A percentile compares a stretch with the other conserved stretches of the same genome.
phyloP scores from a whole-genome alignment of 352 stramenopile genomes.

The Nothophytophthora sp. region DNA sequence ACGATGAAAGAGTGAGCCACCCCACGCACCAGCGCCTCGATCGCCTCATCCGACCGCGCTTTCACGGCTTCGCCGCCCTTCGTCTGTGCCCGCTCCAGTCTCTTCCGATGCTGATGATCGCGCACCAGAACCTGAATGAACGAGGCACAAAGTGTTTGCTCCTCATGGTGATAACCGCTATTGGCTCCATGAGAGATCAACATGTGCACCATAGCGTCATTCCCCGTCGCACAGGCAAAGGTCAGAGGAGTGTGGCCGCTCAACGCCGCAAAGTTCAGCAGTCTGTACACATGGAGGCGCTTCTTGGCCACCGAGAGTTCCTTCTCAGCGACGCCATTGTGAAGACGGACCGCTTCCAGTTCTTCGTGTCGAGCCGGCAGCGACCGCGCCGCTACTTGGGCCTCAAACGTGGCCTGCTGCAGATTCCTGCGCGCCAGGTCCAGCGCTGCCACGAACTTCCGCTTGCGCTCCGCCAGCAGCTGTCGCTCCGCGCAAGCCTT shows the following conservation, averaged over 20 bases:
- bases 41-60: constrained; percentile 41
- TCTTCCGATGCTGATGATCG: constrained; percentile 43
- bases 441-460: constrained; percentile 44
- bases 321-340: constrained; percentile 29
- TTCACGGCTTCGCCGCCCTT: constrained; percentile 8
- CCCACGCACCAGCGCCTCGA: constrained; percentile 54
- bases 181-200: constrained; percentile 58
- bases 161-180: constrained; percentile 43
- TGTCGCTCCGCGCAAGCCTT: constrained; percentile 56
- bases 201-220: constrained; percentile 77
- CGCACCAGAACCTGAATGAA: constrained; percentile 68
- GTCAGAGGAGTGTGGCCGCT: constrained; percentile 75
- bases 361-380: constrained; percentile 69
- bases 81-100: constrained; percentile 13
- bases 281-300: constrained; percentile 43
- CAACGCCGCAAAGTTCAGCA: constrained; percentile 55
- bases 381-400: constrained; percentile 63
- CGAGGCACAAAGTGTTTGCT: constrained; percentile 55
- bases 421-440: constrained; percentile 34
- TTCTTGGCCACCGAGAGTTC: constrained; percentile 48
- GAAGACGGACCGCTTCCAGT: constrained; percentile 33
- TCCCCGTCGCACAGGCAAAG: constrained; percentile 67
- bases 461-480: constrained; percentile 56
- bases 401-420: constrained; percentile 47
- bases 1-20: constrained; percentile 67